Percentiles rank a stretch among this genome's conserved stretches.
Evolutionary conservation across 441 rosid species (phyloP).

Genomic region (Breynia disticha): DNA sequence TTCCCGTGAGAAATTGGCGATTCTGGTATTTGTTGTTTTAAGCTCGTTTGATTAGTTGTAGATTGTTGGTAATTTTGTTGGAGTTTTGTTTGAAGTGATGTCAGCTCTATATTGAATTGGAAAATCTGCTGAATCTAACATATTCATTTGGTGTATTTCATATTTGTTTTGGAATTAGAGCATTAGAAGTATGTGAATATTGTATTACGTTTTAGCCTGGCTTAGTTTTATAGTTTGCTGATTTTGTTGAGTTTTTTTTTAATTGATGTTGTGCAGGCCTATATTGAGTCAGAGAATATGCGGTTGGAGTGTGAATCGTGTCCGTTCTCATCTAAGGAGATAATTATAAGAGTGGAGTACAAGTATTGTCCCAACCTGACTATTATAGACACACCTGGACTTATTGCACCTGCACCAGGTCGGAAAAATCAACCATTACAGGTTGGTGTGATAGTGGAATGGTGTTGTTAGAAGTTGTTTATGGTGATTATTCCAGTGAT

Average conservation of each 20-base stretch:
- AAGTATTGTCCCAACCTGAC: slow-evolving; percentile 89
- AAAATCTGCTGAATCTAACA: too few relatives aligned
- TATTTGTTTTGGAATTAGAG: not conserved
- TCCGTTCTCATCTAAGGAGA: slow-evolving; percentile 81
- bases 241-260: not conserved
- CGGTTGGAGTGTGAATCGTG: slow-evolving; percentile 67
- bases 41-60: too few relatives aligned
- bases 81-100: too few relatives aligned
- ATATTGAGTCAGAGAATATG: slow-evolving; percentile 82
- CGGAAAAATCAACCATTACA: slow-evolving; percentile 70
- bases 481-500: slow-evolving; percentile 9
- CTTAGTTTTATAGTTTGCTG: not conserved
- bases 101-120: too few relatives aligned
- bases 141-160: not conserved
- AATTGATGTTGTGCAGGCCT: slow-evolving; percentile 35
- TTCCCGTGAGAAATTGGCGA: too few relatives aligned
- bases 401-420: slow-evolving; percentile 86
- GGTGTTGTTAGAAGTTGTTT: not conserved
- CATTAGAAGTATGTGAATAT: too few relatives aligned
- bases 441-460: slow-evolving; percentile 24
- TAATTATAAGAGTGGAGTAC: slow-evolving; percentile 70
- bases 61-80: too few relatives aligned
- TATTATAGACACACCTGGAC: slow-evolving; percentile 93
- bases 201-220: not conserved
- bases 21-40: too few relatives aligned